phyloP scores from a whole-genome alignment of 768 basidiomycete species.

The Crepidotus variabilis region DNA sequence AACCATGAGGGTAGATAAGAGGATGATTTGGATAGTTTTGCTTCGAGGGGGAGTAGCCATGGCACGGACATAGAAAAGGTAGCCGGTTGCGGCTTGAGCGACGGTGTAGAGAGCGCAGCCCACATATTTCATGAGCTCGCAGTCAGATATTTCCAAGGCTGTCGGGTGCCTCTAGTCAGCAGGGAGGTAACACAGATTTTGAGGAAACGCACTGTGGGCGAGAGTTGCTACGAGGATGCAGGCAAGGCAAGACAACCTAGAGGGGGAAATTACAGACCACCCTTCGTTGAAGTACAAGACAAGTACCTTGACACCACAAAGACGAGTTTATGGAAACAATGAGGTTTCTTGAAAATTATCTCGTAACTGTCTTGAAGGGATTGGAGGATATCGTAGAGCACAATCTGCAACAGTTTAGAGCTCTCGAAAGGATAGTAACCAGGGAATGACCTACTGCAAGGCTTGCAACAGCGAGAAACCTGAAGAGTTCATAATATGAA shows the following conservation, averaged over 20 bases:
- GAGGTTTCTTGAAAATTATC: not conserved
- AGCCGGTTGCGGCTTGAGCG: constrained; percentile 2
- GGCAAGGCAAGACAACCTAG: not conserved
- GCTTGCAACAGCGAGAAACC: not conserved
- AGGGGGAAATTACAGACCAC: not conserved
- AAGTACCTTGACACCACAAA: not conserved
- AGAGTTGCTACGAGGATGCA: not conserved
- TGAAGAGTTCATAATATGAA: not conserved
- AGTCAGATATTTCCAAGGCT: not conserved
- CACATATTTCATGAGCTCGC: not conserved
- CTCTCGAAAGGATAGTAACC: not conserved
- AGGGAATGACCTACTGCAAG: not conserved
- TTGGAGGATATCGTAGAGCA: not conserved
- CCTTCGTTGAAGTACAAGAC: not conserved
- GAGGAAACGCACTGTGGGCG: not conserved
- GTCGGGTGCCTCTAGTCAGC: not conserved
- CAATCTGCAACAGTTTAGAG: too few species aligned
- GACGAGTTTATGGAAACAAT: not conserved
- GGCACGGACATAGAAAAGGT: constrained; percentile 11
- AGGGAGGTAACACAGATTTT: not conserved
- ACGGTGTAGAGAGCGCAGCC: not conserved
- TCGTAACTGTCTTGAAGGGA: not conserved
- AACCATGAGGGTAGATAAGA: constrained; percentile 5
- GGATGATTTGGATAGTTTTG: not conserved
- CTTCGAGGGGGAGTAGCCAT: constrained; percentile 4